Evolutionary conservation across 495 filamentous ascomycete genomes (phyloP), one percentile per base, ranked within the genome.

Genomic region (Talaromyces trachyspermus): DNA sequence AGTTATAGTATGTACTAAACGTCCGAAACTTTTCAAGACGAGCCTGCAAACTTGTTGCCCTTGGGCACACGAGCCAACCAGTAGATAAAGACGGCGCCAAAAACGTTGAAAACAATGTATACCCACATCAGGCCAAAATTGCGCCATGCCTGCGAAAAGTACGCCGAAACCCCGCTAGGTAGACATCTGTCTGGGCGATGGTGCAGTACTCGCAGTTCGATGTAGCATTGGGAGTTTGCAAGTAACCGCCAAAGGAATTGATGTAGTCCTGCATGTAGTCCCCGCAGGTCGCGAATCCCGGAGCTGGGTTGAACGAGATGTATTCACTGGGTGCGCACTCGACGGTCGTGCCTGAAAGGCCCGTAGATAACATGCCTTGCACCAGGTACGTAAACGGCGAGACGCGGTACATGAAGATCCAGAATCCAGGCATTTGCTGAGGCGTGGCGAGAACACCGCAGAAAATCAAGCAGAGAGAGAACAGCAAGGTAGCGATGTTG

Each of bases 381-480:
- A 88, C 76, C 0, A 86, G 63, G 52, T 89, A 89, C 0, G 81
- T 84, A 48, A 89, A 80, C 5, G 87, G 86, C 5, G 81, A 85
- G 42, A 86, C 68, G 22, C 81, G 80, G 61, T 89, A 88, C 82
- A 89, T 86, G 70, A 89, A 89, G 52, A 85, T 86, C 86, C 86
- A 92, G 70, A 89, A 89, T 8, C 76, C 60, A 8, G 85, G 85
- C 22, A 89, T 63, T 2, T 63, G 68, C 2, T 63, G 54, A 2
- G 86, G 83, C 26, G 59, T 72, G 44, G 83, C 79, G 50, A 90
- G 76, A 39, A 90, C 84, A 71, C 83, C 73, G 55, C 79, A 84
- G 71, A 89, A 88, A 61, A 84, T 79, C 52, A 84, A 58, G 54
- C 75, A 79, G 8, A 89, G 61, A 11, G 74, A 79, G 63, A 85